Percentiles rank a stretch among this genome's conserved stretches.
These are phyloP conservation scores for Microdochium nivale DNA, from an alignment of 2,329 filamentous ascomycete genomes.

Conservation along the genomic window DNA sequence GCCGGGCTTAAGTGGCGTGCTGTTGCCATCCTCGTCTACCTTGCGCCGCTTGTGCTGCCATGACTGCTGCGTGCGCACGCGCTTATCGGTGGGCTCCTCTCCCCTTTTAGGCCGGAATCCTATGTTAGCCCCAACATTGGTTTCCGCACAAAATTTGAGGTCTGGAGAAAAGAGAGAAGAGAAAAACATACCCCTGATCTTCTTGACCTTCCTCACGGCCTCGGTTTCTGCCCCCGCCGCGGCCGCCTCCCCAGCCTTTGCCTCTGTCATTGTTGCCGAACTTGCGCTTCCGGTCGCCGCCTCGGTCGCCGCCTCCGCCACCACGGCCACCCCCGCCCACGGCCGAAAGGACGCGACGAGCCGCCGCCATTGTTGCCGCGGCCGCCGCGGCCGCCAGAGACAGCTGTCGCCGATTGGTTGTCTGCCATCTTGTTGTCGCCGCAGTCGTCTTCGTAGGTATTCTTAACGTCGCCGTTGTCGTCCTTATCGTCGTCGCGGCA, in stretches of 20 bases:
- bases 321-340: slow-evolving; percentile 6
- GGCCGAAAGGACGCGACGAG: not conserved
- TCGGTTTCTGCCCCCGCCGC: not conserved
- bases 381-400: not conserved
- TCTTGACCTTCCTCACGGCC: not conserved
- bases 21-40: slow-evolving; percentile 24
- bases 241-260: not conserved
- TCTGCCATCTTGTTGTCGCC: not conserved
- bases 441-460: not conserved
- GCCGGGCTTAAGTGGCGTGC: slow-evolving; percentile 4
- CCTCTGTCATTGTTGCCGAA: slow-evolving; percentile 5
- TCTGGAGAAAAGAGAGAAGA: not conserved
- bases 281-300: slow-evolving; percentile 8
- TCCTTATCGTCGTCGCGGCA: not conserved
- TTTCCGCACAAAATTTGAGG: slow-evolving; percentile 6
- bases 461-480: not conserved
- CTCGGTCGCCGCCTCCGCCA: slow-evolving; percentile 3
- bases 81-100: slow-evolving; percentile 40
- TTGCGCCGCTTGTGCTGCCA: slow-evolving; percentile 47
- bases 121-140: slow-evolving; percentile 33
- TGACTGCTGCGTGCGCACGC: slow-evolving; percentile 38
- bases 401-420: not conserved
- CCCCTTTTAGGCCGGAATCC: slow-evolving; percentile 28
- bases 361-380: not conserved
- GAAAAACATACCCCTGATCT: slow-evolving; percentile 9